These are phyloP conservation scores for Eremomyces bilateralis DNA, from an alignment of 495 filamentous ascomycete species.

Conservation along the genomic window DNA sequence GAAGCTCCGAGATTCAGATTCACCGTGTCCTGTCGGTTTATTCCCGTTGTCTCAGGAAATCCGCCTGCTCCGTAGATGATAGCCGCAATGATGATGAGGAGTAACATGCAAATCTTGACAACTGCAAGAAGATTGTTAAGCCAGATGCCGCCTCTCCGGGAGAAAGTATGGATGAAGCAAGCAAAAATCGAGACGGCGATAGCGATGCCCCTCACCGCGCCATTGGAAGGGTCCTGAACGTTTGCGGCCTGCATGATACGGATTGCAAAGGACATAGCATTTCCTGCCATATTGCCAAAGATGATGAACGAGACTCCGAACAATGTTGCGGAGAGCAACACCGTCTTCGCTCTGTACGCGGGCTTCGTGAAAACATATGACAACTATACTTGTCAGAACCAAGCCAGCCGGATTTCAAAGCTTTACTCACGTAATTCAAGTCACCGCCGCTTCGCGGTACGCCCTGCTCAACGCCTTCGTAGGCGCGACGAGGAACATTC, in stretches of 20 bases:
- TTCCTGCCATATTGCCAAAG: slow-evolving; percentile 28
- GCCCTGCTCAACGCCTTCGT: slow-evolving; percentile 5
- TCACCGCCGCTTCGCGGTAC: slow-evolving; percentile 29
- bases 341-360: slow-evolving; percentile 6
- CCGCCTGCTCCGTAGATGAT: slow-evolving; percentile 12
- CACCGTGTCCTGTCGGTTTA: slow-evolving; percentile 1
- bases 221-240: slow-evolving; percentile 4
- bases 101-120: slow-evolving; percentile 25
- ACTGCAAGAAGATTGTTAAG: slow-evolving; percentile 28
- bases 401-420: neutral
- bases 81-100: slow-evolving; percentile 21
- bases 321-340: slow-evolving; percentile 20
- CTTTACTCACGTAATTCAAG: slow-evolving; percentile 27
- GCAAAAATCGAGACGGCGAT: slow-evolving; percentile 20
- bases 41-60: slow-evolving; percentile 1
- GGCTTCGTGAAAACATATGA: slow-evolving; percentile 23
- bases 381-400: slow-evolving; percentile 16
- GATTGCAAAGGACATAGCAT: slow-evolving; percentile 23
- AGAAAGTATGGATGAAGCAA: slow-evolving; percentile 26
- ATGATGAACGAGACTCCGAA: slow-evolving; percentile 27
- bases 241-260: slow-evolving; percentile 18
- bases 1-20: neutral
- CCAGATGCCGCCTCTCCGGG: slow-evolving; percentile 25
- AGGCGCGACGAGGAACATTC: slow-evolving; percentile 1
- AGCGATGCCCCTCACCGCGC: slow-evolving; percentile 21